A percentile compares a stretch with the other conserved stretches of the same genome.
Conservation (phyloP, 116 monocot genomes). For the Cymodocea nodosa region DNA sequence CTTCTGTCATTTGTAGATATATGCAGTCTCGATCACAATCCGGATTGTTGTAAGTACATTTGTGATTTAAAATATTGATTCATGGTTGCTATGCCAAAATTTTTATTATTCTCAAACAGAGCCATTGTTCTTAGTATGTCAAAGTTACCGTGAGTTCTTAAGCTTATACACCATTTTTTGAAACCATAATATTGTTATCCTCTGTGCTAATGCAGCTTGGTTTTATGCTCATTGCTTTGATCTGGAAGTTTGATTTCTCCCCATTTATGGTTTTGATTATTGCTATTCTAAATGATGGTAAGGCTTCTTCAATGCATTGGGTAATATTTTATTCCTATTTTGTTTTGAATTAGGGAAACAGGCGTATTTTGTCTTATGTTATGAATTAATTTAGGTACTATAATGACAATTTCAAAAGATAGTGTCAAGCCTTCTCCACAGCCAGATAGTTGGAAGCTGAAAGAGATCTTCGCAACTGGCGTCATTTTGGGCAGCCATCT, state of each 20-base stretch:
- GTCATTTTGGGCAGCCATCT: constrained; percentile 61
- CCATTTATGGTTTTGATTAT: no score
- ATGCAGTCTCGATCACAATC: constrained; percentile 66
- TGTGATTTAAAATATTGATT: no score
- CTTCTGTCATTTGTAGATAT: constrained; percentile 27
- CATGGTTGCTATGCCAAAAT: no score
- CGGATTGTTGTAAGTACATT: constrained; percentile 51
- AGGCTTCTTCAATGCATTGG: neutral
- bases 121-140: neutral
- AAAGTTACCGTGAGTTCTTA: neutral
- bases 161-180: no score
- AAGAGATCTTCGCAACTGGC: constrained; percentile 87
- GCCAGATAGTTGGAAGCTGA: constrained; percentile 90
- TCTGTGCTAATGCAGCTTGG: constrained; percentile 30
- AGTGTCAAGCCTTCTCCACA: constrained; percentile 78
- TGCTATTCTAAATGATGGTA: no score
- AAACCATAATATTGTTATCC: neutral
- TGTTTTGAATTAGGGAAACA: no score
- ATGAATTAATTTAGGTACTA: constrained; percentile 44
- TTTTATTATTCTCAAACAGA: no score
- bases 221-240: no score
- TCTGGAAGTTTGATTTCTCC: no score
- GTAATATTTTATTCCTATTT: neutral
- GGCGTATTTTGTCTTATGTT: neutral
- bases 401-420: constrained; percentile 97